Evolutionary conservation across 306 rosid genomes (phyloP).

Genomic region (Dicorynia guianensis): DNA sequence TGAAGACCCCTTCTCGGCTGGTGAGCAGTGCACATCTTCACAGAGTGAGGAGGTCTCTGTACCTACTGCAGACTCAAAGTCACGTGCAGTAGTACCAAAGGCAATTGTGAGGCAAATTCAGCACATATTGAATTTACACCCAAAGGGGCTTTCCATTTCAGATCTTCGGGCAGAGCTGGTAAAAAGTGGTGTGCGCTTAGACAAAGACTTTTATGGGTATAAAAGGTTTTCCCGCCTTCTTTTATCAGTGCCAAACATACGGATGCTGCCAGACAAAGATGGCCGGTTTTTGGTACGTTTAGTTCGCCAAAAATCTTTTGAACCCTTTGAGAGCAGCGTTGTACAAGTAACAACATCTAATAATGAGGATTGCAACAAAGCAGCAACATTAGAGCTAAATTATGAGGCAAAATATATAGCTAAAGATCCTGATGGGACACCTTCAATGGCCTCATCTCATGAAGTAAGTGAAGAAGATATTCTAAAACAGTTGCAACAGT

Average conservation of each 20-base stretch:
- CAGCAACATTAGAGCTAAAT: conserved; percentile 41
- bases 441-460: conserved; percentile 28
- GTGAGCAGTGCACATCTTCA: conserved; percentile 43
- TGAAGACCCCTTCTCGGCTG: conserved; percentile 57
- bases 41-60: conserved; percentile 44
- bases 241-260: conserved; percentile 51
- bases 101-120: conserved; percentile 44
- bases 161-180: conserved; percentile 59
- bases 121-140: conserved; percentile 53
- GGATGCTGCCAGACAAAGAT: conserved; percentile 39
- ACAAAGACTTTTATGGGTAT: conserved; percentile 58
- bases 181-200: conserved; percentile 42
- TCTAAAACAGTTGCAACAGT: conserved; percentile 41
- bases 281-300: conserved; percentile 39
- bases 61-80: conserved; percentile 45
- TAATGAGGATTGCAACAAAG: conserved; percentile 32
- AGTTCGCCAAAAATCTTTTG: conserved; percentile 33
- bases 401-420: conserved; percentile 37
- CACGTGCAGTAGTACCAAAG: conserved; percentile 46
- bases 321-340: conserved; percentile 40
- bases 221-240: conserved; percentile 61
- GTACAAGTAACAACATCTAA: conserved; percentile 23
- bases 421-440: conserved; percentile 32
- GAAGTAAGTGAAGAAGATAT: conserved; percentile 34
- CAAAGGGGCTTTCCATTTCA: conserved; percentile 59